Conservation (phyloP, 2,329 filamentous ascomycete genomes). For the Thelonectria rubi region DNA sequence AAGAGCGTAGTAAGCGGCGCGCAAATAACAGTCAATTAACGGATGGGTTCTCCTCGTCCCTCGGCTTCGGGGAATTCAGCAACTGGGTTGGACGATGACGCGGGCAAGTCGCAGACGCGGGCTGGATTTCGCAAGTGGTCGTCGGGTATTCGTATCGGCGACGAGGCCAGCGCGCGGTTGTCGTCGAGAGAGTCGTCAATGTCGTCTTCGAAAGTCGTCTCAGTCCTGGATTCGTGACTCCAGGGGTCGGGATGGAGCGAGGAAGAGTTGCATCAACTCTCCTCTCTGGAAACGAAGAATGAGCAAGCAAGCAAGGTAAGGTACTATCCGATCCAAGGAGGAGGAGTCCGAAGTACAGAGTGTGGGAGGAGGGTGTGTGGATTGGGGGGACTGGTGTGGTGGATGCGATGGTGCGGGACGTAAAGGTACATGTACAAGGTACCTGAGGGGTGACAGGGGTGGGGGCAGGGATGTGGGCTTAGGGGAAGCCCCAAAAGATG, state of each 20-base stretch:
- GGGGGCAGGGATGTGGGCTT: constrained; percentile 8
- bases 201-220: constrained; percentile 16
- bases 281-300: background rate
- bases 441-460: background rate
- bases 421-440: no score
- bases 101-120: constrained; percentile 1
- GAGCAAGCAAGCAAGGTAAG: background rate
- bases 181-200: constrained; percentile 20
- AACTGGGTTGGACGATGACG: background rate
- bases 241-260: constrained; percentile 11
- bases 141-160: constrained; percentile 6
- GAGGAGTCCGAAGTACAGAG: constrained; percentile 11
- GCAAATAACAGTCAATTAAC: background rate
- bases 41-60: constrained; percentile 10
- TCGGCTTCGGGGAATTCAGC: background rate
- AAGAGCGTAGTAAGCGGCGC: constrained; percentile 3
- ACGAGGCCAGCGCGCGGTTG: constrained; percentile 19
- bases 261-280: constrained; percentile 13
- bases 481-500: constrained; percentile 4
- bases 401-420: constrained; percentile 9
- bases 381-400: background rate
- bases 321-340: constrained; percentile 1
- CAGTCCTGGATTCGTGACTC: constrained; percentile 21
- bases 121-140: constrained; percentile 2
- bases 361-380: constrained; percentile 6